Conservation (phyloP, 2,329 filamentous ascomycete species). For the Ascochyta pisi region DNA sequence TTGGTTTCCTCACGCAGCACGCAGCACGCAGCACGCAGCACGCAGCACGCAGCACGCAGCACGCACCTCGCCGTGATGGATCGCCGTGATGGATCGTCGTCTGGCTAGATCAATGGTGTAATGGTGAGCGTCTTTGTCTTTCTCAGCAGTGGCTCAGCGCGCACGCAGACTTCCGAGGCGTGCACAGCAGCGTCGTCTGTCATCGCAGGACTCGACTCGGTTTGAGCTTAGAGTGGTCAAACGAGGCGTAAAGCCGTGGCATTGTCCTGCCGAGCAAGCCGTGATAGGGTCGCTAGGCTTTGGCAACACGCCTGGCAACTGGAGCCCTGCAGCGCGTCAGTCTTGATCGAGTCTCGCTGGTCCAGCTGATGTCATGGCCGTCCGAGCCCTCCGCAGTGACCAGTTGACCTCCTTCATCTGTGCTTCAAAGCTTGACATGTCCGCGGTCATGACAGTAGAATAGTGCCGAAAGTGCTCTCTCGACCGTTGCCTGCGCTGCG, state of each 20-base stretch:
- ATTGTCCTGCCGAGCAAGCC: constrained; percentile 36
- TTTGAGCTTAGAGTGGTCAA: constrained; percentile 10
- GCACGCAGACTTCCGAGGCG: constrained; percentile 6
- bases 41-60: too few relatives aligned
- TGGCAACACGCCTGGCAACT: constrained; percentile 25
- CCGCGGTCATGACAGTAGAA: constrained; percentile 13
- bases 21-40: too few relatives aligned
- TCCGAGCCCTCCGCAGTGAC: constrained; percentile 24
- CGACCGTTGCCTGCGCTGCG: constrained; percentile 2
- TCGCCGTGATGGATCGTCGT: neutral
- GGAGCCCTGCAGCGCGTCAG: constrained; percentile 28
- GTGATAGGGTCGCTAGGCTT: constrained; percentile 30
- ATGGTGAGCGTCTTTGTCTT: neutral
- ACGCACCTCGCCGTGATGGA: too few relatives aligned
- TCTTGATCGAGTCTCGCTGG: constrained; percentile 23
- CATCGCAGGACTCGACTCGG: constrained; percentile 5
- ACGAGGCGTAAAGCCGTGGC: constrained; percentile 24
- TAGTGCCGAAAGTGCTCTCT: constrained; percentile 18
- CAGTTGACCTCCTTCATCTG: constrained; percentile 9
- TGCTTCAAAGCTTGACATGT: constrained; percentile 22
- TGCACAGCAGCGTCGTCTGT: constrained; percentile 2
- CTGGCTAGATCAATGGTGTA: neutral
- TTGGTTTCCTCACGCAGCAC: neutral
- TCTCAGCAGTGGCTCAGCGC: constrained; percentile 14
- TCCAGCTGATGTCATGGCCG: constrained; percentile 38